A percentile compares a stretch with the other conserved stretches of the same genome.
phyloP scores from a whole-genome alignment of 129 eudicot species.

The Artemisia tridentata region DNA sequence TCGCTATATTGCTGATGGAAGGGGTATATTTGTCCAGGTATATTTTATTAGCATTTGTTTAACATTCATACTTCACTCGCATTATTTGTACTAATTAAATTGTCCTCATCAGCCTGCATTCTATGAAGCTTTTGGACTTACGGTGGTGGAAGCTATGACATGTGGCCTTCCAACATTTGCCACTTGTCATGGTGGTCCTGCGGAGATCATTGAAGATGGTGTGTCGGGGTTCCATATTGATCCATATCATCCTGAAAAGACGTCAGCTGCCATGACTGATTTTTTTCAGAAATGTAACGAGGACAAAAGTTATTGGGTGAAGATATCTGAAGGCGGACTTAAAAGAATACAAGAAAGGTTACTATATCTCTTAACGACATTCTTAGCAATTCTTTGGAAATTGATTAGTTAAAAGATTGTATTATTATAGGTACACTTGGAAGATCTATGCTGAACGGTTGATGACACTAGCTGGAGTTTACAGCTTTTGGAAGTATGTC shows the following conservation, averaged over 20 bases:
- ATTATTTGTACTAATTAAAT: not conserved
- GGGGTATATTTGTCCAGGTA: constrained; percentile 95
- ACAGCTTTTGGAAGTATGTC: constrained; percentile 92
- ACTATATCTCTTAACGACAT: not conserved
- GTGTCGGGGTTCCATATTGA: constrained; percentile 88
- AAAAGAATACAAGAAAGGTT: constrained; percentile 72
- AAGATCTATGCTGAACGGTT: constrained; percentile 86
- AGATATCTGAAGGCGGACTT: constrained; percentile 64
- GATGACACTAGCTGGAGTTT: constrained; percentile 92
- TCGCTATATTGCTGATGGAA: constrained; percentile 83
- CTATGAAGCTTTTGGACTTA: constrained; percentile 98
- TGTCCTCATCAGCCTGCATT: constrained; percentile 66
- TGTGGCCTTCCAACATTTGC: constrained; percentile 99
- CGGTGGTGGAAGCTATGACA: constrained; percentile 95
- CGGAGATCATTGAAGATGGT: constrained; percentile 85
- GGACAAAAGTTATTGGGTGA: constrained; percentile 62
- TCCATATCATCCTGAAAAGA: constrained; percentile 88
- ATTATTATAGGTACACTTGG: constrained; percentile 80
- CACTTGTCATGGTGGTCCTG: constrained; percentile 91
- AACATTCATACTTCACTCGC: not conserved
- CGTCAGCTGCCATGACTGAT: constrained; percentile 52
- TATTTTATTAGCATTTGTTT: not conserved
- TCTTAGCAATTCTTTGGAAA: not conserved
- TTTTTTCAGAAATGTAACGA: constrained; percentile 65
- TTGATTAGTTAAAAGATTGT: not conserved